Evolutionary conservation across 306 rosid genomes (phyloP).

Genomic region (Glycine latifolia): DNA sequence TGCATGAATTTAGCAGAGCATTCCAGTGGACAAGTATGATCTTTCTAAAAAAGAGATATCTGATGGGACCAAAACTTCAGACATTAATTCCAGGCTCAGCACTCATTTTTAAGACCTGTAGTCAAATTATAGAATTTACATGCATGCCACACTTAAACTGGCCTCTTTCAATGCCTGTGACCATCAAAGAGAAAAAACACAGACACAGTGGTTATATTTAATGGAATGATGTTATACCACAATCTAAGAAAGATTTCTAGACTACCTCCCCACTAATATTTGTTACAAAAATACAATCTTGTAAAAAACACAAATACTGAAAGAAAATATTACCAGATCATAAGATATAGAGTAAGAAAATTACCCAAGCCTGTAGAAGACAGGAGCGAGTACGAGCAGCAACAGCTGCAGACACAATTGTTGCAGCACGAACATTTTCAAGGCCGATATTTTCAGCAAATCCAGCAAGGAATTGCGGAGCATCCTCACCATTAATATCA

Average conservation of each 20-base stretch:
- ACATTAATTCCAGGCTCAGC: slow-evolving; percentile 33
- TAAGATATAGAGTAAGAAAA: slow-evolving; percentile 38
- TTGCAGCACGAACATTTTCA: slow-evolving; percentile 77
- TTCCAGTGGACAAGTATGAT: slow-evolving; percentile 10
- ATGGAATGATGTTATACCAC: not conserved
- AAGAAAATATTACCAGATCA: slow-evolving; percentile 12
- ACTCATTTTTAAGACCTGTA: slow-evolving; percentile 19
- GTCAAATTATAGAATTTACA: slow-evolving; percentile 14
- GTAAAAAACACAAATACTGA: slow-evolving; percentile 14
- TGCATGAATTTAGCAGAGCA: slow-evolving; percentile 32
- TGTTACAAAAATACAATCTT: slow-evolving; percentile 20
- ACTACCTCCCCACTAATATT: slow-evolving; percentile 3
- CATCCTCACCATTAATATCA: slow-evolving; percentile 81
- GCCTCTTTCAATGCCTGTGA: slow-evolving; percentile 1
- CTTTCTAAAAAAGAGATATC: not conserved
- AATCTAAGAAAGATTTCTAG: slow-evolving; percentile 20
- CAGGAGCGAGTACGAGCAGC: slow-evolving; percentile 88
- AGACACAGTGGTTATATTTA: slow-evolving; percentile 13
- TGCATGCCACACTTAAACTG: slow-evolving; percentile 25
- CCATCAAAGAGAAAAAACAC: slow-evolving; percentile 15
- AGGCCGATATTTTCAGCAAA: slow-evolving; percentile 86
- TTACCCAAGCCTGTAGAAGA: slow-evolving; percentile 96
- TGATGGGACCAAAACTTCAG: slow-evolving; percentile 11
- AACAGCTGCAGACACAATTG: slow-evolving; percentile 89
- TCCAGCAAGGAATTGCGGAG: slow-evolving; percentile 80